Evolutionary conservation across 73 alveolate species (phyloP), one percentile per base, ranked within the genome.

Genomic region (Vitrella brassicaformis): DNA sequence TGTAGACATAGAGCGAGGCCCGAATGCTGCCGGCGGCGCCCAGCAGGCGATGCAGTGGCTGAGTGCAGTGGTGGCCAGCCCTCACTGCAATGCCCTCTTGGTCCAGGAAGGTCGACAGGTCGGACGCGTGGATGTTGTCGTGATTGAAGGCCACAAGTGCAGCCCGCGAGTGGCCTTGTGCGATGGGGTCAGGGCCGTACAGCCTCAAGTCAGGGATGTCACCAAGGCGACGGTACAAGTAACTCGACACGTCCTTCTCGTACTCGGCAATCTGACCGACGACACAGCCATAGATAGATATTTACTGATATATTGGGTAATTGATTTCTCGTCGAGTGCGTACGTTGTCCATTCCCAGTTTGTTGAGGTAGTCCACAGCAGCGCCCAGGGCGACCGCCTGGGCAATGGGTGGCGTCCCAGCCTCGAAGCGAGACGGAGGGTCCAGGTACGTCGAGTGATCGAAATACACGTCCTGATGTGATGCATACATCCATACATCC

Each of bases 101-200:
- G 18, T 56, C 28, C 27, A 56, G 69, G 18, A 56, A n/a, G 18
- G 28, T 8, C 28, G 69, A 18, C 69, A 56, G 28, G 18, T 56
- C 69, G 27, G 28, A 18, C 18, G 69, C 29, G 27, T 47, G 68
- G 68, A 22, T 4, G 68, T 14, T 14, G 73, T 68, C 67, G 46
- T 75, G 75, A 30, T 66, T 75, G 81, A 75, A 75, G 75, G 81
- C 81, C 70, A 75, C 81, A 47, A 75, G 75, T 19, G 81, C 81
- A 27, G 75, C 74, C 10, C 81, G 9, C 19, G 25, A 9, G 74
- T 7, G 68, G 32, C 25, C 81, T 66, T 31, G 71, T 47, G 31
- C 65, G 19, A 9, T 45, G 25, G 19, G 65, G 65, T 9, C 25
- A 9, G 19, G 19, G 25, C 65, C 65, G 19, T 45, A 45, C 65